These are phyloP conservation scores for Aureobasidium sp. DNA, from an alignment of 2,329 filamentous ascomycete species.

Conservation along the genomic window DNA sequence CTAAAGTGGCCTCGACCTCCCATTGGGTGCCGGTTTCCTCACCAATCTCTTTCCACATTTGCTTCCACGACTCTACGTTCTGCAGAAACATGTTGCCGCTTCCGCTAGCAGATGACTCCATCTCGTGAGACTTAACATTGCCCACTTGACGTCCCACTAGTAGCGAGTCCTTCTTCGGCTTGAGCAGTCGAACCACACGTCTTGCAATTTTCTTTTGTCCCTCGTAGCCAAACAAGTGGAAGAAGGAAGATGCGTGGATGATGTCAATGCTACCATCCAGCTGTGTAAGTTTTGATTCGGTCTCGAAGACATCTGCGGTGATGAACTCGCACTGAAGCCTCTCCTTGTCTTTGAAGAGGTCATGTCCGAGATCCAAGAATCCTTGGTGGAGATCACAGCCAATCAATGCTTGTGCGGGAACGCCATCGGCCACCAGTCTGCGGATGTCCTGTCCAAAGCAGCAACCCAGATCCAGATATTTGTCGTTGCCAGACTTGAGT, in stretches of 20 bases:
- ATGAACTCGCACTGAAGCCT: conserved; percentile 26
- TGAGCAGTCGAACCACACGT: conserved; percentile 26
- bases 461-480: conserved; percentile 32
- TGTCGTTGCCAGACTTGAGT: conserved; percentile 23
- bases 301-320: conserved; percentile 27
- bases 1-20: conserved; percentile 24
- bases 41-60: conserved; percentile 32
- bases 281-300: conserved; percentile 21
- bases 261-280: conserved; percentile 34
- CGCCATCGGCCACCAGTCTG: conserved; percentile 30
- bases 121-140: conserved; percentile 18
- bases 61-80: conserved; percentile 27
- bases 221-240: conserved; percentile 37
- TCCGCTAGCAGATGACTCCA: background rate
- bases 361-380: conserved; percentile 30
- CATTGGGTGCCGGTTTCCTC: conserved; percentile 29
- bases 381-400: conserved; percentile 26
- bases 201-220: conserved; percentile 30
- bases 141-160: conserved; percentile 33
- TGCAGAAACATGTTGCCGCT: conserved; percentile 27
- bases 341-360: conserved; percentile 30
- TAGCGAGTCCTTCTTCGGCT: conserved; percentile 25
- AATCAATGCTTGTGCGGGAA: conserved; percentile 22
- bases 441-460: conserved; percentile 34
- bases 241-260: conserved; percentile 33